Percentiles rank a stretch among this genome's conserved stretches.
Evolutionary conservation across 2,329 filamentous ascomycete species (phyloP).

Genomic region (Endothia cerciana): DNA sequence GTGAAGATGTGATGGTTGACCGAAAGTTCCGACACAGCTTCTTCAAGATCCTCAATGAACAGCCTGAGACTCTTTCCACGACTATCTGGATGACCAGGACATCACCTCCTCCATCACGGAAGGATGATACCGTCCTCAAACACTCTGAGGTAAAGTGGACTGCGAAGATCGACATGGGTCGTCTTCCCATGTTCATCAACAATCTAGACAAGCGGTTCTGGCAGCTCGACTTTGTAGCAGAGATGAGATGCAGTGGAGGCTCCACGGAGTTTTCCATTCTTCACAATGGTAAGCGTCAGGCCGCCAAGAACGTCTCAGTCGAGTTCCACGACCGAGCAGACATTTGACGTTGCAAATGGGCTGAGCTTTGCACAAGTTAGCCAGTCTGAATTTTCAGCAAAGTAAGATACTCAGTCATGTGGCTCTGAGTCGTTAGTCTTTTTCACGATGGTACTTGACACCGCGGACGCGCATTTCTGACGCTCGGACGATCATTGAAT

Average conservation of each 20-base stretch:
- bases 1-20: background rate
- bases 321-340: conserved; percentile 19
- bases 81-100: conserved; percentile 15
- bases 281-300: conserved; percentile 26
- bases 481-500: background rate
- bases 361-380: background rate
- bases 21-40: background rate
- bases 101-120: background rate
- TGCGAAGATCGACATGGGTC: conserved; percentile 10
- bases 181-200: conserved; percentile 22
- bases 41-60: background rate
- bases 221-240: conserved; percentile 17
- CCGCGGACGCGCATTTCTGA: background rate
- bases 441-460: background rate
- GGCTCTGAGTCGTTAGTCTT: background rate
- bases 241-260: conserved; percentile 29
- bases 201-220: background rate
- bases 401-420: background rate
- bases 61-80: background rate
- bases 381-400: background rate
- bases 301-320: conserved; percentile 27
- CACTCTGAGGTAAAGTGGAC: conserved; percentile 28
- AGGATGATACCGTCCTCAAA: conserved; percentile 10
- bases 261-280: conserved; percentile 28
- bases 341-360: background rate